Conservation (phyloP, 2,329 filamentous ascomycete genomes). For the Calonectria henricotiae region DNA sequence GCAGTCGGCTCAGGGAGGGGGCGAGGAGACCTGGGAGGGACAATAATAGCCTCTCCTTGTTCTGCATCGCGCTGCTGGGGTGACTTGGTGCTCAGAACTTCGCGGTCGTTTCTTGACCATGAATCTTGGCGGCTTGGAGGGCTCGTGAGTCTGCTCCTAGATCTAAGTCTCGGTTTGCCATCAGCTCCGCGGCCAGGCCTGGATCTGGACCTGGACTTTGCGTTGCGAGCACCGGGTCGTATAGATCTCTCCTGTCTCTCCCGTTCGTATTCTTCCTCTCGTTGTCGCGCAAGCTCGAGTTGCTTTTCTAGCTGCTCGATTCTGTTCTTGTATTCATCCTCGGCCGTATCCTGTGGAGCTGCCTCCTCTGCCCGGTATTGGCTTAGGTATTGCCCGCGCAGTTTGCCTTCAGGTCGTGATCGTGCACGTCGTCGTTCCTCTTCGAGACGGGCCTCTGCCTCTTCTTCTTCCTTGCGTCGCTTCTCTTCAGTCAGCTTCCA, state of each 20-base stretch:
- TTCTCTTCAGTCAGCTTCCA: constrained; percentile 86
- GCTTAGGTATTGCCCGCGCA: constrained; percentile 88
- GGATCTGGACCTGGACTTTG: constrained; percentile 46
- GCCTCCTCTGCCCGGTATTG: constrained; percentile 84
- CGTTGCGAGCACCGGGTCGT: constrained; percentile 37
- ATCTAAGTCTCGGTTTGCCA: constrained; percentile 51
- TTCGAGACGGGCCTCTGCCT: constrained; percentile 77
- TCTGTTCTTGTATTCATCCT: constrained; percentile 73
- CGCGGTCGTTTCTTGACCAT: constrained; percentile 77
- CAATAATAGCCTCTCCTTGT: constrained; percentile 48
- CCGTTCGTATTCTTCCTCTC: constrained; percentile 76
- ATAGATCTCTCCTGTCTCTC: constrained; percentile 69
- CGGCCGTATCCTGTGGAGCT: constrained; percentile 52
- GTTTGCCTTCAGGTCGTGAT: constrained; percentile 76
- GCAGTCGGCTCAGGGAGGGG: constrained; percentile 62
- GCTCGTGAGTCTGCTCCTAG: constrained; percentile 61
- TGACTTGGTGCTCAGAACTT: constrained; percentile 72
- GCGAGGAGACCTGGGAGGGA: constrained; percentile 57
- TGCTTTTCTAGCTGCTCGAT: constrained; percentile 87
- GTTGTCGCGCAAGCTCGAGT: constrained; percentile 74
- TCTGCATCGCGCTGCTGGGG: constrained; percentile 60
- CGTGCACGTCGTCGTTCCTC: constrained; percentile 77
- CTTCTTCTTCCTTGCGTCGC: constrained; percentile 80
- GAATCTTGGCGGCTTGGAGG: constrained; percentile 71
- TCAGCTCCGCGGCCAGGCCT: constrained; percentile 36